These are phyloP conservation scores for Platanthera zijinensis DNA, from an alignment of 106 monocot genomes.

Conservation along the genomic window DNA sequence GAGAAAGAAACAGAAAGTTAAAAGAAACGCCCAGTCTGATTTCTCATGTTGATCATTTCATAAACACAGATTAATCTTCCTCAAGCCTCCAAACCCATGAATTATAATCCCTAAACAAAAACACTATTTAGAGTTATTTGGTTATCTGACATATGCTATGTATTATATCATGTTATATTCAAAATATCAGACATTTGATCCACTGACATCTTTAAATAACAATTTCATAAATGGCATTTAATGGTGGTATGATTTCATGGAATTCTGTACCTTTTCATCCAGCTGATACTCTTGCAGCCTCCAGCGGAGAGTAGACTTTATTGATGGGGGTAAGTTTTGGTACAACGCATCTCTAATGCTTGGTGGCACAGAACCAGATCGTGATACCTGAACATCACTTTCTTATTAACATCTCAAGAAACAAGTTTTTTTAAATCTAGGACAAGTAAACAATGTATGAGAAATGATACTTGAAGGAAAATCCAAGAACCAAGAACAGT, in stretches of 20 bases:
- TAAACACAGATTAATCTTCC: background rate
- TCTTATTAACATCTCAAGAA: constrained; percentile 5
- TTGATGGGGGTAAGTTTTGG: constrained; percentile 49
- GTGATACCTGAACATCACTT: constrained; percentile 33
- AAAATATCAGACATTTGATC: too few relatives aligned
- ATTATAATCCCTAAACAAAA: background rate
- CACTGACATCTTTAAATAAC: too few relatives aligned
- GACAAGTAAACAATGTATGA: background rate
- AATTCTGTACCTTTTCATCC: constrained; percentile 41
- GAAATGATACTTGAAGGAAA: background rate
- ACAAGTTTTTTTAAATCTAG: background rate
- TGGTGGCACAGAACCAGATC: constrained; percentile 54
- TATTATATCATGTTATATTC: too few relatives aligned
- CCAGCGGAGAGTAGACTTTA: constrained; percentile 43
- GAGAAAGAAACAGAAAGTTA: background rate
- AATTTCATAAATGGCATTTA: background rate
- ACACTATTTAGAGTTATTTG: background rate
- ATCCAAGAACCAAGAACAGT: background rate
- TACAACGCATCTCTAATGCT: constrained; percentile 54
- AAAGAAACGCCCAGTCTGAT: background rate
- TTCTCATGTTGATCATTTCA: background rate
- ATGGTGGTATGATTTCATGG: background rate
- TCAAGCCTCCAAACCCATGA: background rate
- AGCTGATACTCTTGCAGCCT: constrained; percentile 39
- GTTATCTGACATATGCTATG: background rate